Conservation (phyloP, 2,329 filamentous ascomycete genomes). For the Penicillium sp. region DNA sequence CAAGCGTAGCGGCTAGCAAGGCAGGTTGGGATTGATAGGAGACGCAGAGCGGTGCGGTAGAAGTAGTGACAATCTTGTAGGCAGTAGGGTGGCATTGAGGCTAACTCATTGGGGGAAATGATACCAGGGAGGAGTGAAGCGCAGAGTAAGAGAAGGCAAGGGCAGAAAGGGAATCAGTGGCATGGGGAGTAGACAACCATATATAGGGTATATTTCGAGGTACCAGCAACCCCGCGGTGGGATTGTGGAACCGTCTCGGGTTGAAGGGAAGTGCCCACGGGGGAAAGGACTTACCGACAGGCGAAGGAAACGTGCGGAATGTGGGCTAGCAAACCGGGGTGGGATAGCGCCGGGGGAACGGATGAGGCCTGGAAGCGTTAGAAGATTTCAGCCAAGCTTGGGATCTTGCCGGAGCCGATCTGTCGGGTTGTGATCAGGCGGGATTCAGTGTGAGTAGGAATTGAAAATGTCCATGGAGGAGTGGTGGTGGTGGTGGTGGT, state of each 20-base stretch:
- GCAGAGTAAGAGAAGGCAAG: conserved; percentile 1
- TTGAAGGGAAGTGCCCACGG: conserved; percentile 21
- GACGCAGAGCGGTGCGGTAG: conserved; percentile 85
- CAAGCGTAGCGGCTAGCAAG: conserved; percentile 74
- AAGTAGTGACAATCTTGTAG: conserved; percentile 91
- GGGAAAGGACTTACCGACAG: conserved; percentile 22
- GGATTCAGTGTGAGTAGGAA: background rate
- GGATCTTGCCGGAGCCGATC: background rate
- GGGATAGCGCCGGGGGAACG: conserved; percentile 39
- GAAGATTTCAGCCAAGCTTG: conserved; percentile 15
- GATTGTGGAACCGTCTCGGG: conserved; percentile 19
- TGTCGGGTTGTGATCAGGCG: background rate
- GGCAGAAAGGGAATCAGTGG: background rate
- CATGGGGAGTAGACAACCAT: conserved; percentile 6
- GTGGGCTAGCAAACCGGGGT: conserved; percentile 13
- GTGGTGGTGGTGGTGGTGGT: background rate
- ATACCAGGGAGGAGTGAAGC: conserved; percentile 3
- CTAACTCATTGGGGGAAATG: conserved; percentile 47
- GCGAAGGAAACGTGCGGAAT: conserved; percentile 12
- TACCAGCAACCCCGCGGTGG: conserved; percentile 2
- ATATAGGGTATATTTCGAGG: conserved; percentile 2
- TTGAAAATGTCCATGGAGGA: too few relatives aligned
- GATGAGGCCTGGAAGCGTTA: conserved; percentile 30
- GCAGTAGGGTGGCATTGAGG: conserved; percentile 75
- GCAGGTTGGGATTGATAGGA: conserved; percentile 78